Base-by-base conservation (phyloP, 129 eudicot genomes). In the Artemisia argyi region DNA sequence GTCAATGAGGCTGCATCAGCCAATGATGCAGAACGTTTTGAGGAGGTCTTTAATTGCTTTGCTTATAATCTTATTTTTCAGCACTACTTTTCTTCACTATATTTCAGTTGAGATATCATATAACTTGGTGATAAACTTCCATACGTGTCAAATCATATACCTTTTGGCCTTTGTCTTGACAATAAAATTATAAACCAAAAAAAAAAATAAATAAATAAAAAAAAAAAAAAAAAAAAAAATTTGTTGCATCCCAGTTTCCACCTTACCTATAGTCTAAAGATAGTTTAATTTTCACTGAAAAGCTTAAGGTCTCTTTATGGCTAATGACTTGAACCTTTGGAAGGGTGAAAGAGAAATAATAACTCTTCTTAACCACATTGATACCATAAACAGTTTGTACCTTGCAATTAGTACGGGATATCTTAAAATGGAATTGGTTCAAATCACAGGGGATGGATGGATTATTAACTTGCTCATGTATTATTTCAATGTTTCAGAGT, bases 11-110 rank as follows among this genome's bases (percentile, higher is more conserved):
- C 83, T 82, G 92, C 80, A 76, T 88, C 99, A 66, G 82, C 99
- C 54, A 94, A 94, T 81, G 99, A 94, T 73, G 97, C 97, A n/a
- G 99, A 94, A 80, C 99, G 97, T 69, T 94, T 94, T 83, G 99
- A 94, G 81, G 99, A 94, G 99, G 99, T 93, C 54, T 7, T 51
- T 11, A 48, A 69, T 56, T 48, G 65, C 55, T 73, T 75, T 75
- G 30, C 18, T 63, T 64, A 56, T 74, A 65, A 65, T 52, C 22
- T 56, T 13, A 54, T 65, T 51, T 35, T 63, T 56, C 30, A 11
- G n/a, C 9, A 14, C 28, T 56, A 55, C 30, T 75, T 75, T 4
- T 75, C 65, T 39, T 65, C 47, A 4, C 11, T 64, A 20, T 19
- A 50, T 55, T 65, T 11, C 59, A 62, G 3, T 57, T 28, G 16